Evolutionary conservation across 768 basidiomycete species (phyloP), one percentile per base, ranked within the genome.

Genomic region (Boletus coccyginus): DNA sequence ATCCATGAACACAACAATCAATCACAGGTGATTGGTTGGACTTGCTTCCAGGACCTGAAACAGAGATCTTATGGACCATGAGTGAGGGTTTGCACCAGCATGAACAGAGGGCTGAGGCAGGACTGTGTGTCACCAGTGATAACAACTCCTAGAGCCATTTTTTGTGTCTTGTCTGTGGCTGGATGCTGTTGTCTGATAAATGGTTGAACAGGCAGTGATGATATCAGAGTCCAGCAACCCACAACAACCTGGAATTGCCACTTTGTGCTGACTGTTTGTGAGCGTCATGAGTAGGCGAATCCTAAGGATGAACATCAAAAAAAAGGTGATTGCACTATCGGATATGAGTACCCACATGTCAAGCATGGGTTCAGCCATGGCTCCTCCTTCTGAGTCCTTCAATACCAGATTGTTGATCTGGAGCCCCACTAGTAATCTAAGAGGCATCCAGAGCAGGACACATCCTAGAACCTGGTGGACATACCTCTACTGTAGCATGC

Each of bases 361-460:
- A 48, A 86, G 76, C 90, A 99, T 93, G 0, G 97, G 96, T 72
- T 99, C 97, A 3, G 76, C 75, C 2, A 86, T 81, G 1, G 84
- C 89, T 16, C 97, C 97, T n/a, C n/a, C n/a, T n/a, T n/a, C n/a
- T n/a, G n/a, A n/a, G n/a, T 33, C 97, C 97, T 65, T 97, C 93
- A 9, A 98, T 81, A 58, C 97, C 97, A 17, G 93, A 94, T 70
- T 99, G 97, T 42, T 92, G 77, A 69, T 98, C 96, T 0, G 90
- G 88, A 13, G 81, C 77, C 31, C 80, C 73, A 58, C 84, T 92
- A 5, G 80, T 80, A 54, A 98, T 85, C 85, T 92, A 56, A 24
- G 38, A 40, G 21, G 29, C 1, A 13, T 58, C 14, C 9, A 53
- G 44, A 33, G 1, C 17, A 35, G 16, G 42, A 35, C 5, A 5